phyloP scores from a whole-genome alignment of 441 rosid genomes.

The Brassica hybrid region DNA sequence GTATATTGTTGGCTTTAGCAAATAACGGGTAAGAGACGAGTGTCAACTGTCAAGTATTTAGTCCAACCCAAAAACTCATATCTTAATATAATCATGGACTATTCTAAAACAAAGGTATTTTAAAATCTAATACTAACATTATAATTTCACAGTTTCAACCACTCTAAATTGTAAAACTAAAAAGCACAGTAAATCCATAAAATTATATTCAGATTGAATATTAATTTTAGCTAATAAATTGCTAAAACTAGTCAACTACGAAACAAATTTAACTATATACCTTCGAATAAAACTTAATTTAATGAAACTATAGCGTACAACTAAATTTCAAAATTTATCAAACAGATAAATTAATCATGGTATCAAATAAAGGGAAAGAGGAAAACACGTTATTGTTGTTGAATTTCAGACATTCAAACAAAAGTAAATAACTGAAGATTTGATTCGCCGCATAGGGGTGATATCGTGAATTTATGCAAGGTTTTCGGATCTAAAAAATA shows the following conservation, averaged over 20 bases:
- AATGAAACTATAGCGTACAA: not conserved
- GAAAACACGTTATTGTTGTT: not conserved
- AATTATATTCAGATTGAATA: not conserved
- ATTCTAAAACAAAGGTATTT: not conserved
- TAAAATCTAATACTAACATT: not conserved
- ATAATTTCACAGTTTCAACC: not conserved
- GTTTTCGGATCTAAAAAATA: not conserved
- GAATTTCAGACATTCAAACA: not conserved
- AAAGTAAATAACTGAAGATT: not conserved
- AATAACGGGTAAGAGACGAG: too few species aligned
- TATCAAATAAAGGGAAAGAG: not conserved
- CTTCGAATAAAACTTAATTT: not conserved
- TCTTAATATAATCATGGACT: not conserved
- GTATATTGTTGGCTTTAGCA: too few species aligned
- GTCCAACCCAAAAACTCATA: not conserved
- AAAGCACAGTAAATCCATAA: not conserved
- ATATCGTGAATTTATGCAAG: not conserved
- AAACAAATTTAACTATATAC: not conserved
- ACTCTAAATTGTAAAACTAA: not conserved
- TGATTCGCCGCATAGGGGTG: not conserved
- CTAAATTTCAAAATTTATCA: not conserved
- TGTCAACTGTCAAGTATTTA: too few species aligned
- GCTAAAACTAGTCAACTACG: not conserved
- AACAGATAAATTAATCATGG: not conserved
- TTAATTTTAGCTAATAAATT: not conserved